Conservation (phyloP, 2,329 filamentous ascomycete species). For the Rhynchosporium agropyri region DNA sequence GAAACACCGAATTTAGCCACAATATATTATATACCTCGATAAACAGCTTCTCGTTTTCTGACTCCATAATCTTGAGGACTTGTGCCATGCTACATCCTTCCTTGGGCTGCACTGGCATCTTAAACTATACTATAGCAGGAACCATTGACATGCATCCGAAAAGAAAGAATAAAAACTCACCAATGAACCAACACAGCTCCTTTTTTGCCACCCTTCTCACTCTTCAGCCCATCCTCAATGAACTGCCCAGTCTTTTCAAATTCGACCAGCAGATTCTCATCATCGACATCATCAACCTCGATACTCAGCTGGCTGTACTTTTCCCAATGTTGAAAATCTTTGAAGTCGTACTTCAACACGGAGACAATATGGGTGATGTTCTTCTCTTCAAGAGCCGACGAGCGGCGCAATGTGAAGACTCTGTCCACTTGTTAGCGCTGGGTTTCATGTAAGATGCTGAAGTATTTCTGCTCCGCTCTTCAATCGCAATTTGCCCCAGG, state of each 20-base stretch:
- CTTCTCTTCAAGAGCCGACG: slow-evolving; percentile 67
- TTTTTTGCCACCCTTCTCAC: slow-evolving; percentile 52
- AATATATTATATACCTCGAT: not conserved
- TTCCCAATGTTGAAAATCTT: slow-evolving; percentile 57
- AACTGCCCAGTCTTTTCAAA: slow-evolving; percentile 79
- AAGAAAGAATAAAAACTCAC: slow-evolving; percentile 51
- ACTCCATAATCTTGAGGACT: too few species aligned
- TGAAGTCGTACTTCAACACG: slow-evolving; percentile 66
- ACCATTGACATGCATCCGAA: not conserved
- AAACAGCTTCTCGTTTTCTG: too few species aligned
- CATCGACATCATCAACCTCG: slow-evolving; percentile 87
- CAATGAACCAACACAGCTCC: slow-evolving; percentile 71
- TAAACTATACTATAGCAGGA: not conserved
- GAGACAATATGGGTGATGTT: slow-evolving; percentile 92
- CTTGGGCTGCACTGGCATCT: not conserved
- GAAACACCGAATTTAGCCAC: not conserved
- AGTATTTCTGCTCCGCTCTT: not conserved
- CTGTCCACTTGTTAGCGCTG: slow-evolving; percentile 49
- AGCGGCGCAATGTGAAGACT: slow-evolving; percentile 76
- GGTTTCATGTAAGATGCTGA: too few species aligned
- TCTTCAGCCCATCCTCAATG: slow-evolving; percentile 73
- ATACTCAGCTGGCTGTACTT: slow-evolving; percentile 74
- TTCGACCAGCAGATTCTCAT: slow-evolving; percentile 82
- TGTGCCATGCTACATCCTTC: not conserved
- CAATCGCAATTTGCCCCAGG: not conserved